Evolutionary conservation across 1,284 basidiomycete genomes (phyloP), one percentile per base, ranked within the genome.

Genomic region (Microstroma glucosiphilum): DNA sequence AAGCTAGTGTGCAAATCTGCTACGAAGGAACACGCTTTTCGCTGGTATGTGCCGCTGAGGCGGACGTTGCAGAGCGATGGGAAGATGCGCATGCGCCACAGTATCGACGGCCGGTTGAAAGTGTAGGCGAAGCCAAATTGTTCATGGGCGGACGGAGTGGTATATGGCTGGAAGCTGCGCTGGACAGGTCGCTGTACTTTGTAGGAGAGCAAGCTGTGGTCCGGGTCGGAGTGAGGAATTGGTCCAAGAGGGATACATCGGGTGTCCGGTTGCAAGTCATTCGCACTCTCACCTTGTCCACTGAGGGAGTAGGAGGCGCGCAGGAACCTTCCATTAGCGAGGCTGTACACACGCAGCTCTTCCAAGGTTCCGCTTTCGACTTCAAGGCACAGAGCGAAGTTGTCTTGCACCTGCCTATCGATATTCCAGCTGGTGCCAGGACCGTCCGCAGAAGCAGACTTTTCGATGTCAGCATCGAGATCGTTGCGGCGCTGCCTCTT

Each of bases 101-200:
- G 41, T 75, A 68, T 58, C 54, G 56, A 23, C 62, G 72, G 58
- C 72, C 73, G 11, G 59, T 71, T 54, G 71, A 76, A 40, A 69
- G 61, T 12, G 67, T 76, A 6, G 72, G 66, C 6, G 74, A 76
- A 26, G 75, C 74, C 19, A 64, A 71, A 8, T 62, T 76, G 26
- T 76, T 76, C 63, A 75, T 76, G 71, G 74, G 74, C 2, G 74
- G 74, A 37, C 69, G 66, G 19, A 72, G 74, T 40, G 69, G 68
- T 23, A 67, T 76, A 21, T 76, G 72, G 72, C 66, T 76, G 49
- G 74, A 76, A 51, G 74, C 74, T 21, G 68, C 68, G 25, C 60
- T 76, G 17, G 48, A 60, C 1, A 65, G 71, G 43, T 64, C 66
- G 56, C 66, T 76, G 55, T 75, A 73, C 61, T 67, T 67, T 61